Conservation (phyloP, 2,329 filamentous ascomycete species). For the Fusarium stilboides region DNA sequence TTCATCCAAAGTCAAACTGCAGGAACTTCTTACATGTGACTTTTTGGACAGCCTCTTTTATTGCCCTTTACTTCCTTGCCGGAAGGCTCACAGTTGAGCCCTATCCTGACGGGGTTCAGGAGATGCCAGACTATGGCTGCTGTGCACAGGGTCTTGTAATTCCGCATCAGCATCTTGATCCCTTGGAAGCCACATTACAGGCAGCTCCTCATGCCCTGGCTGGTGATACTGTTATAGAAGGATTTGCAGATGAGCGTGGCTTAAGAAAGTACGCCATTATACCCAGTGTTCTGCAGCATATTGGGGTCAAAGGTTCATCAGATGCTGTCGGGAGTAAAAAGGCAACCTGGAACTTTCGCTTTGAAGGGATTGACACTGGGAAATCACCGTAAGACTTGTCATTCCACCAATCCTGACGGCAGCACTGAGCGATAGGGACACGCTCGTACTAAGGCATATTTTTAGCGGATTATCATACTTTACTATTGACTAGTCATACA, state of each 20-base stretch:
- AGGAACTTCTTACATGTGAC: slow-evolving; percentile 33
- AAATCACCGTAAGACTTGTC: too few species aligned
- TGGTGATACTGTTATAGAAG: slow-evolving; percentile 53
- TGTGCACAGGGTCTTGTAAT: slow-evolving; percentile 56
- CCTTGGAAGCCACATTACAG: slow-evolving; percentile 37
- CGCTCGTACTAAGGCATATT: too few species aligned
- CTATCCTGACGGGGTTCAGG: slow-evolving; percentile 45
- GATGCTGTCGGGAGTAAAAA: slow-evolving; percentile 43
- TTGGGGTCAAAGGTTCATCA: slow-evolving; percentile 51
- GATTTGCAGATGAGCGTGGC: slow-evolving; percentile 43
- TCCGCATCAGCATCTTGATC: slow-evolving; percentile 46
- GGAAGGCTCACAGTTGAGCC: slow-evolving; percentile 49
- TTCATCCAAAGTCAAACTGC: not conserved
- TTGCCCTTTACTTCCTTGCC: slow-evolving; percentile 50
- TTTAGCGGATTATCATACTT: too few species aligned
- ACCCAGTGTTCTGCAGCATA: slow-evolving; percentile 54
- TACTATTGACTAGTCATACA: too few species aligned
- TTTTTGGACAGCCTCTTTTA: slow-evolving; percentile 47
- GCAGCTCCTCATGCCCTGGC: slow-evolving; percentile 43
- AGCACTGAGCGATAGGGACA: too few species aligned
- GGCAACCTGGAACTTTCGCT: slow-evolving; percentile 53
- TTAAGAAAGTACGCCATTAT: slow-evolving; percentile 54
- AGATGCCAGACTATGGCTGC: slow-evolving; percentile 56
- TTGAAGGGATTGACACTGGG: slow-evolving; percentile 34
- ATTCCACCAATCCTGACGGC: too few species aligned